phyloP scores from a whole-genome alignment of 306 rosid genomes.

The Vigna unguiculata region DNA sequence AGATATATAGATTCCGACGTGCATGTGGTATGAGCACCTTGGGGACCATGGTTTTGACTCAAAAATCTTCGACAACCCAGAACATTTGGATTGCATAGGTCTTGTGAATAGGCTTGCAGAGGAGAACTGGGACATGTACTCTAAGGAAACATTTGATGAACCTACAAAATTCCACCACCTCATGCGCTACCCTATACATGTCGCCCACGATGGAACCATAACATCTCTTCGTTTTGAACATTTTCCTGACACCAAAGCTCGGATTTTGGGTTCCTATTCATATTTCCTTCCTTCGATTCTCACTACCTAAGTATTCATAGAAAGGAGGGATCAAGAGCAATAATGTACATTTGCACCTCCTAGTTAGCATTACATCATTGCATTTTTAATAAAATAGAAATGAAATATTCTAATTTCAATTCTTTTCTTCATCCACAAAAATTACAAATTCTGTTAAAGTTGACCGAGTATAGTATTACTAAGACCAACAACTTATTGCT shows the following conservation, averaged over 20 bases:
- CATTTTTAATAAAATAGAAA: neutral
- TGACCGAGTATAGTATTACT: too few species aligned
- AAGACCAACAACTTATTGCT: too few species aligned
- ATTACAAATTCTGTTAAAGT: too few species aligned
- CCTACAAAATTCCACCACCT: constrained; percentile 23
- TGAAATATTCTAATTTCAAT: neutral
- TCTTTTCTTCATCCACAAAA: too few species aligned
- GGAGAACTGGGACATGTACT: constrained; percentile 38
- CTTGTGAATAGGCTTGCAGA: constrained; percentile 37
- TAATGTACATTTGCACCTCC: neutral
- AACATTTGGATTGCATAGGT: constrained; percentile 32
- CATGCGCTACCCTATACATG: constrained; percentile 48
- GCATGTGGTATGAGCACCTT: constrained; percentile 77
- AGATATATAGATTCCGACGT: constrained; percentile 63
- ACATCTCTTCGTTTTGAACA: constrained; percentile 11
- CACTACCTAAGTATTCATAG: constrained; percentile 42
- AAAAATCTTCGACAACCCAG: constrained; percentile 32
- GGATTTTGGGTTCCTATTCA: constrained; percentile 43
- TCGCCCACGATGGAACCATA: constrained; percentile 30
- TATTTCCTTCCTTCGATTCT: constrained; percentile 49
- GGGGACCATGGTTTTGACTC: neutral
- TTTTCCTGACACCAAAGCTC: constrained; percentile 59
- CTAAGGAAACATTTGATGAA: constrained; percentile 28
- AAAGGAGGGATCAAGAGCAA: too few species aligned
- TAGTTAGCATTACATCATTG: neutral